Percentiles rank a stretch among this genome's conserved stretches.
Conservation (phyloP, 106 monocot genomes). For the Dendrobium huoshanense region DNA sequence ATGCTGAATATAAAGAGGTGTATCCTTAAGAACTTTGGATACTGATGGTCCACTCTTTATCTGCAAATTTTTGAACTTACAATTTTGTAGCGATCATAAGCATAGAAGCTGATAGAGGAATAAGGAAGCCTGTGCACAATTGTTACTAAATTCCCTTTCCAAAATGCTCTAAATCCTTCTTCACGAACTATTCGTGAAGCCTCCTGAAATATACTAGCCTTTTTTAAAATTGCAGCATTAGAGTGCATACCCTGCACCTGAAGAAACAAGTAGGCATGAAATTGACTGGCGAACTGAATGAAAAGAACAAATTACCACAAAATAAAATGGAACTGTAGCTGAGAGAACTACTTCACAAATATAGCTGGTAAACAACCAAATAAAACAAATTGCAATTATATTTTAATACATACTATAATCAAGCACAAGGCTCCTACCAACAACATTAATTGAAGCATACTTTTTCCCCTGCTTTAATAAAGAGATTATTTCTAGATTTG, state of each 20-base stretch:
- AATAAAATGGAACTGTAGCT: not conserved
- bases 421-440: not conserved
- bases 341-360: not conserved
- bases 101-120: constrained; percentile 90
- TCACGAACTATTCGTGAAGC: constrained; percentile 75
- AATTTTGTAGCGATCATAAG: constrained; percentile 85
- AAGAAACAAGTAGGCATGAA: constrained; percentile 3
- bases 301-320: not conserved
- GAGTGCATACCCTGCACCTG: constrained; percentile 96
- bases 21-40: not conserved
- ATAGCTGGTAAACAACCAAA: not conserved
- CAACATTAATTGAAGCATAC: not conserved
- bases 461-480: not conserved
- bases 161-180: constrained; percentile 92
- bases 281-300: constrained; percentile 6
- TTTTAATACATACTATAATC: not conserved
- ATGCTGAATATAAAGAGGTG: not conserved
- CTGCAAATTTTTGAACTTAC: constrained; percentile 21
- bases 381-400: not conserved
- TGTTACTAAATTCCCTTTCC: constrained; percentile 96
- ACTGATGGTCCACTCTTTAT: not conserved
- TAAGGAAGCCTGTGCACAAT: constrained; percentile 87
- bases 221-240: constrained; percentile 61
- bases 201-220: constrained; percentile 74
- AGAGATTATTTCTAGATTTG: not conserved